Percentiles rank a stretch among this genome's conserved stretches.
These are phyloP conservation scores for Cryptosporidium bovis DNA, from an alignment of 169 alveolate species.

Conservation along the genomic window DNA sequence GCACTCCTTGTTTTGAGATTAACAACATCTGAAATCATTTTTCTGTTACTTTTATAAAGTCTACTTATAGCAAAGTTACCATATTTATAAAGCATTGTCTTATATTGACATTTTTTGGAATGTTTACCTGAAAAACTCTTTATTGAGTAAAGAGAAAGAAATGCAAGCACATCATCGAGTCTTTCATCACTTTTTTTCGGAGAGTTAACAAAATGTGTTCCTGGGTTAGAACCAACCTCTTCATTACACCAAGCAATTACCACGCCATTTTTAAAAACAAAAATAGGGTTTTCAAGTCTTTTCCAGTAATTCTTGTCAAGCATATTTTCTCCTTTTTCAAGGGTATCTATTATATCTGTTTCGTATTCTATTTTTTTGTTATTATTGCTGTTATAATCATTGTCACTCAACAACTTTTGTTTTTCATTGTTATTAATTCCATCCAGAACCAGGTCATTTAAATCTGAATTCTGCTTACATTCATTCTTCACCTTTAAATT, in stretches of 20 bases:
- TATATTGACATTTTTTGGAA: slow-evolving; percentile 35
- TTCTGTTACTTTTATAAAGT: slow-evolving; percentile 48
- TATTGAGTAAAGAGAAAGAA: slow-evolving; percentile 73
- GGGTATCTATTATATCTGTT: background rate
- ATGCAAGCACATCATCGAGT: slow-evolving; percentile 68
- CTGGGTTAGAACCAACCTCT: slow-evolving; percentile 15
- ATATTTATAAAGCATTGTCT: slow-evolving; percentile 71
- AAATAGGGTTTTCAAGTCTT: slow-evolving; percentile 71
- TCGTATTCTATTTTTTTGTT: slow-evolving; percentile 2
- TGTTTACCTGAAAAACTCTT: slow-evolving; percentile 49
- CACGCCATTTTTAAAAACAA: slow-evolving; percentile 78
- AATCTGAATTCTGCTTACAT: no score
- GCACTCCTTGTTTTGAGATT: slow-evolving; percentile 76
- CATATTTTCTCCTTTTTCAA: slow-evolving; percentile 24
- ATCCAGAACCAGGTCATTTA: no score
- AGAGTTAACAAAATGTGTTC: slow-evolving; percentile 36
- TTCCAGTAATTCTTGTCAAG: slow-evolving; percentile 57
- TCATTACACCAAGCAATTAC: slow-evolving; percentile 79
- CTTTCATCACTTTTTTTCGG: slow-evolving; percentile 76
- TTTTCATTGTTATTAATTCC: no score
- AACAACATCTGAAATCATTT: slow-evolving; percentile 75
- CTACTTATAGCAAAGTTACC: slow-evolving; percentile 61
- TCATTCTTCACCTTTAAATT: no score
- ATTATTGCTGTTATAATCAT: background rate
- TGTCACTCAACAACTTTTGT: no score